Evolutionary conservation across 2,329 filamentous ascomycete species (phyloP).

Genomic region (Colletotrichum paranaense): DNA sequence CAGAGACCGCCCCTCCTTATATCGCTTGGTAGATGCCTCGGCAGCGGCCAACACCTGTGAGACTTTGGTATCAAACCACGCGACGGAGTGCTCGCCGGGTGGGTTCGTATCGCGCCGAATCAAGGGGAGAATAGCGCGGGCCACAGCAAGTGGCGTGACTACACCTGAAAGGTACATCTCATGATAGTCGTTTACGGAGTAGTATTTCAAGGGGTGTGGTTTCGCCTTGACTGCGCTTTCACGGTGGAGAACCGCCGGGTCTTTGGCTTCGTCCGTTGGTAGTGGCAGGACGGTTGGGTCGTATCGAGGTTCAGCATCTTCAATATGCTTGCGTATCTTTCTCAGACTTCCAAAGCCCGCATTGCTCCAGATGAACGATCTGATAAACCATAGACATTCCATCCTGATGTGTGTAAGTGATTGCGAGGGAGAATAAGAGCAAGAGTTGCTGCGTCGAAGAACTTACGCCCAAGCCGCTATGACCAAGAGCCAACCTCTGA

Average conservation of each 20-base stretch:
- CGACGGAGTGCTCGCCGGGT: slow-evolving; percentile 52
- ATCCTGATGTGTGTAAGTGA: slow-evolving; percentile 52
- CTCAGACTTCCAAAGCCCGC: slow-evolving; percentile 72
- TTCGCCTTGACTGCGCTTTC: slow-evolving; percentile 28
- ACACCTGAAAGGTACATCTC: slow-evolving; percentile 56
- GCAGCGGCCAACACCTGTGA: slow-evolving; percentile 56
- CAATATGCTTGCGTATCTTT: slow-evolving; percentile 61
- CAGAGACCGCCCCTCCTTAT: slow-evolving; percentile 66
- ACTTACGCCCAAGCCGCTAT: slow-evolving; percentile 66
- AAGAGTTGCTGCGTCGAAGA: background rate
- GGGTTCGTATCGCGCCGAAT: slow-evolving; percentile 52
- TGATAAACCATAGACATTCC: slow-evolving; percentile 64
- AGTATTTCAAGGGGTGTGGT: slow-evolving; percentile 30
- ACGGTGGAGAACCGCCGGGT: slow-evolving; percentile 30
- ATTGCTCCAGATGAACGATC: slow-evolving; percentile 69
- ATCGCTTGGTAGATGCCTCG: slow-evolving; percentile 56
- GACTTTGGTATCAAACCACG: slow-evolving; percentile 57
- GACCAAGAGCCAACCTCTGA: slow-evolving; percentile 65
- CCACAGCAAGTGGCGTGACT: slow-evolving; percentile 59
- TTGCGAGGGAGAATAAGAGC: background rate
- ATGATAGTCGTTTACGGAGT: slow-evolving; percentile 58
- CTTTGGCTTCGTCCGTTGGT: slow-evolving; percentile 57
- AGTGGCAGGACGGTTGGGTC: slow-evolving; percentile 59
- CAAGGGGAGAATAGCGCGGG: slow-evolving; percentile 55
- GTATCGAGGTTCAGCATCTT: slow-evolving; percentile 60